A percentile compares a stretch with the other conserved stretches of the same genome.
Evolutionary conservation across 495 filamentous ascomycete genomes (phyloP).

Genomic region (Aspergillus egyptiacus): DNA sequence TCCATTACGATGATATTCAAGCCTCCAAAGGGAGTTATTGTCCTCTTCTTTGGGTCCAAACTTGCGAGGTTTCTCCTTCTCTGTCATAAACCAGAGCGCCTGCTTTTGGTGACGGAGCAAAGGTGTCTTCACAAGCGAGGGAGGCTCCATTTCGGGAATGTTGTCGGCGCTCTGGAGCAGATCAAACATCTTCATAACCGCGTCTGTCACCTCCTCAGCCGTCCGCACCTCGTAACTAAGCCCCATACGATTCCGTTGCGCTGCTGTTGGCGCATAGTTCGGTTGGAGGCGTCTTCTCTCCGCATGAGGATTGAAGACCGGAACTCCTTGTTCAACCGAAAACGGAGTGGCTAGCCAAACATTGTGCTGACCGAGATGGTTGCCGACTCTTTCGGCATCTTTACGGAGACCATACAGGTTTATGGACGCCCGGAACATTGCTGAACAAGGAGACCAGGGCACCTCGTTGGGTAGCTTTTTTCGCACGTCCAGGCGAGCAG

Average conservation of each 20-base stretch:
- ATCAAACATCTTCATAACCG: conserved; percentile 85
- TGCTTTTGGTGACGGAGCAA: conserved; percentile 88
- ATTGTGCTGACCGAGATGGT: conserved; percentile 55
- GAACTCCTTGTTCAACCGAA: conserved; percentile 56
- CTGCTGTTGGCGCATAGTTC: conserved; percentile 16
- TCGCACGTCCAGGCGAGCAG: conserved; percentile 59
- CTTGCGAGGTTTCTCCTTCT: conserved; percentile 62
- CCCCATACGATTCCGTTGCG: conserved; percentile 24
- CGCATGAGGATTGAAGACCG: conserved; percentile 64
- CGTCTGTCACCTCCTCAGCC: conserved; percentile 75
- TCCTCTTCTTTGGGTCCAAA: conserved; percentile 50
- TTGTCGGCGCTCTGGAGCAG: conserved; percentile 65
- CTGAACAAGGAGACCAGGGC: conserved; percentile 48
- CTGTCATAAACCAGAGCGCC: conserved; percentile 79
- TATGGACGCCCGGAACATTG: conserved; percentile 53
- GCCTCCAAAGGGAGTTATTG: conserved; percentile 70
- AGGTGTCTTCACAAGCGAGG: conserved; percentile 54
- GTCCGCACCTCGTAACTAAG: conserved; percentile 54
- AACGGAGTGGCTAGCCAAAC: conserved; percentile 60
- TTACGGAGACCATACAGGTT: conserved; percentile 77
- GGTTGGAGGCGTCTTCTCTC: conserved; percentile 37
- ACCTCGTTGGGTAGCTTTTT: conserved; percentile 50
- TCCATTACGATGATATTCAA: conserved; percentile 46
- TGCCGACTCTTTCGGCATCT: conserved; percentile 56
- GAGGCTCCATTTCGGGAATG: conserved; percentile 67